A percentile compares a stretch with the other conserved stretches of the same genome.
Conservation (phyloP, 208 protist genomes). For the Novymonas esmeraldas region DNA sequence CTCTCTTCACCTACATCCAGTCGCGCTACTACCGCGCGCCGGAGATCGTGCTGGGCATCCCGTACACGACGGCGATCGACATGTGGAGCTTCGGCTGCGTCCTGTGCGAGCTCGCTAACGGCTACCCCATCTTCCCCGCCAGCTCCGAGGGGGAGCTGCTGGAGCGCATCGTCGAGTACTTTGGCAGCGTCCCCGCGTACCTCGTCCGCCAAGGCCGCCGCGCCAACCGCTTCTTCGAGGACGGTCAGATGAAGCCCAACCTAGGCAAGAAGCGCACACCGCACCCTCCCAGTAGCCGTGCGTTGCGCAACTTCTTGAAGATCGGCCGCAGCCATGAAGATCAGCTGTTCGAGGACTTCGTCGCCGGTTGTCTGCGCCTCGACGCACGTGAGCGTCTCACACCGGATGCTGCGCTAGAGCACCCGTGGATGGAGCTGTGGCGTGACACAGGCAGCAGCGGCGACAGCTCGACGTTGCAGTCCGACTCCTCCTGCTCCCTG, state of each 20-base stretch:
- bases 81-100: conserved; percentile 95
- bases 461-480: conserved; percentile 5
- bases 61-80: conserved; percentile 89
- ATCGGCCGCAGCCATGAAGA: conserved; percentile 33
- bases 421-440: conserved; percentile 71
- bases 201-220: conserved; percentile 55
- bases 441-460: conserved; percentile 10
- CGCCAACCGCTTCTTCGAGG: conserved; percentile 59
- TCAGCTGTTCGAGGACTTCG: conserved; percentile 54
- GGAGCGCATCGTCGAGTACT: conserved; percentile 81
- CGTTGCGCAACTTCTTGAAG: conserved; percentile 47
- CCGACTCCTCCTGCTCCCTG: conserved; percentile 13
- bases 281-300: conserved; percentile 31
- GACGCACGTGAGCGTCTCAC: conserved; percentile 75
- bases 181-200: conserved; percentile 74
- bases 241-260: conserved; percentile 23
- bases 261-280: conserved; percentile 33
- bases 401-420: conserved; percentile 59
- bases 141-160: conserved; percentile 82
- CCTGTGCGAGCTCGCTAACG: conserved; percentile 92
- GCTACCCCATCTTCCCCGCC: conserved; percentile 92
- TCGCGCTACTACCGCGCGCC: conserved; percentile 94
- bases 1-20: conserved; percentile 95
- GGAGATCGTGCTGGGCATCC: conserved; percentile 88
- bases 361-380: conserved; percentile 52